Base-by-base conservation (phyloP, 179 eudicot genomes). In the Nepenthes alata region DNA sequence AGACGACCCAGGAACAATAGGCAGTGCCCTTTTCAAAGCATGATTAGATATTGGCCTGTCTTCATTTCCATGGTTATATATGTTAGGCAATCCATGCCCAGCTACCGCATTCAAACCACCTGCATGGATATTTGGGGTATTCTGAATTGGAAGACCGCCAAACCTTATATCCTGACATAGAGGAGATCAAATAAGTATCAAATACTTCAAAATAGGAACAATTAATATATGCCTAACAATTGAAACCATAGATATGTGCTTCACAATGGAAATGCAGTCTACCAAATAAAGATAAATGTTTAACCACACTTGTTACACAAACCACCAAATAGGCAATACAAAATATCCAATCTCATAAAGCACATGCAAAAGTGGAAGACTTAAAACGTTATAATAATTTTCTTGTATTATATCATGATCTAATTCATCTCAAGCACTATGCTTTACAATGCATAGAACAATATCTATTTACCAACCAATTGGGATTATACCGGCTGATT, bases 401-500 rank as follows among this genome's bases (percentile, higher is more conserved):
- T 49, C 53, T 49, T 49, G 53, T 3, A 10, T 49, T 49, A n/a
- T 11, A 10, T 49, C 3, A 49, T 10, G 1, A 49, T 11, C 11
- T n/a, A 49, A n/a, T 7, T 7, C 45, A 41, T 4, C 45, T 41
- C 45, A 41, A 41, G 45, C 45, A 41, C 45, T 41, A 41, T 41
- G 1, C 45, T 4, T 41, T 41, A 49, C 0, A 49, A n/a, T n/a
- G 6, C 13, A n/a, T n/a, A 11, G 6, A 55, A 12, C 58, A 55
- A 55, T 12, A n/a, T 55, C 58, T 25, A 55, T 11, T 0, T n/a
- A 6, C 3, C 53, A 49, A 6, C 8, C 45, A 41, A 41, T 41
- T 7, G 4, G 53, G 11, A 49, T 49, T 49, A 10, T 80, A 82
- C 98, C 93, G 83, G 95, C 64, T 76, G 95, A 75, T 82, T 85